These are phyloP conservation scores for Fomitiporia mediterranea DNA, from an alignment of 1,284 basidiomycete genomes.

Conservation along the genomic window DNA sequence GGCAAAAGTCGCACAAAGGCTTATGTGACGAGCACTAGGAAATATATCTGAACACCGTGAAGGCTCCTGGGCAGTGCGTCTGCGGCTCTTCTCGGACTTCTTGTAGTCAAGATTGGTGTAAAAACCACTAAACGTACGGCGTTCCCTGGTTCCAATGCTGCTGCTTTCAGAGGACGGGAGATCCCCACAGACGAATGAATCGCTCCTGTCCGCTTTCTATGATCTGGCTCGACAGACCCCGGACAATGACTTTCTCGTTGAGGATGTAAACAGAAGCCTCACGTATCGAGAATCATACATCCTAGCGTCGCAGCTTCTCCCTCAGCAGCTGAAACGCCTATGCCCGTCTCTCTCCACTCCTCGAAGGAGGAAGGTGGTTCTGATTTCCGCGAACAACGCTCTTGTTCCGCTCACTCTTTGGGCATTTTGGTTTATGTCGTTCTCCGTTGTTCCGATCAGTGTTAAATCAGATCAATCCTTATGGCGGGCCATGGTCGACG, in stretches of 20 bases:
- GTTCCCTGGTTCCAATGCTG: too few species aligned
- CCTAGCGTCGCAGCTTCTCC: neutral
- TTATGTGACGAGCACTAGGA: too few species aligned
- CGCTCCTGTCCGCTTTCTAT: neutral
- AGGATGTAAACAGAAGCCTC: neutral
- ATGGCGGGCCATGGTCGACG: neutral
- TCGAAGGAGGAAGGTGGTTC: neutral
- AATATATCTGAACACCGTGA: too few species aligned
- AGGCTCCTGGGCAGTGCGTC: too few species aligned
- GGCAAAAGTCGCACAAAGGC: too few species aligned
- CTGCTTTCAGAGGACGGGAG: too few species aligned
- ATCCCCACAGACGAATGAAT: too few species aligned
- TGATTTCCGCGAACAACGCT: conserved; percentile 2
- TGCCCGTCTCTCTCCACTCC: neutral
- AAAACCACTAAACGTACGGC: too few species aligned
- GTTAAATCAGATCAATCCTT: neutral
- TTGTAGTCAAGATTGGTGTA: too few species aligned
- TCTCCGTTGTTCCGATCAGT: conserved; percentile 1
- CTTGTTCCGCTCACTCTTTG: conserved; percentile 6
- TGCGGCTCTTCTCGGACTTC: too few species aligned
- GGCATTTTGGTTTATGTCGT: conserved; percentile 3
- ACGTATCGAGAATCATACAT: conserved; percentile 2
- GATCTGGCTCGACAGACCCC: neutral
- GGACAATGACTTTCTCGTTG: neutral
- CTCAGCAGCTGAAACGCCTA: neutral